Conservation (phyloP, 495 filamentous ascomycete genomes). For the Glarea lozoyensis region DNA sequence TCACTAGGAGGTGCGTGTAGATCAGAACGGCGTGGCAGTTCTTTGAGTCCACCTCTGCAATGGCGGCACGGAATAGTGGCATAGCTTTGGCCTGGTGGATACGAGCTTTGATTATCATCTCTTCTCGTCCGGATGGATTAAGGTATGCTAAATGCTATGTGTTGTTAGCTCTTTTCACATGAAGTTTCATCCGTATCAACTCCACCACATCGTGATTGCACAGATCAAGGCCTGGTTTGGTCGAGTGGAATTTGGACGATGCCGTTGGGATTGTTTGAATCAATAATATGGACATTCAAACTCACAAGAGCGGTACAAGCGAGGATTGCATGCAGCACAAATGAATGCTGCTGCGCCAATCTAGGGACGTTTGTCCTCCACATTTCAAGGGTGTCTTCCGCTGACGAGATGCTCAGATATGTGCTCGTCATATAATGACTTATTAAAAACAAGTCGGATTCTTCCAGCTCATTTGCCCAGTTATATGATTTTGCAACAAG, state of each 20-base stretch:
- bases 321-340: slow-evolving; percentile 29
- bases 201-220: too few relatives aligned
- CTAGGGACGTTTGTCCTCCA: slow-evolving; percentile 21
- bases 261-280: too few relatives aligned
- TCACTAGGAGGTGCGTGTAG: slow-evolving; percentile 22
- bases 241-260: too few relatives aligned
- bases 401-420: slow-evolving; percentile 7
- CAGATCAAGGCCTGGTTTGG: too few relatives aligned
- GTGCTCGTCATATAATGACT: too few relatives aligned
- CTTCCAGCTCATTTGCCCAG: too few relatives aligned
- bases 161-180: too few relatives aligned
- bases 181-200: too few relatives aligned
- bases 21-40: slow-evolving; percentile 29
- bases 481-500: too few relatives aligned
- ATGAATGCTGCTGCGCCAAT: slow-evolving; percentile 19
- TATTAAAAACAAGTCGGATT: too few relatives aligned
- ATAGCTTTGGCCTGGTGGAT: slow-evolving; percentile 26
- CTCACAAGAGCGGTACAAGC: slow-evolving; percentile 25
- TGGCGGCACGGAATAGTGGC: slow-evolving; percentile 25
- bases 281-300: too few relatives aligned
- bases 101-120: slow-evolving; percentile 19
- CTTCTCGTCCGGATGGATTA: slow-evolving; percentile 6
- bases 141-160: slow-evolving; percentile 26
- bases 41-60: slow-evolving; percentile 12
- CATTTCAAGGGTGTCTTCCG: neutral